A percentile compares a stretch with the other conserved stretches of the same genome.
These are phyloP conservation scores for Podospora pseudopauciseta DNA, from an alignment of 495 filamentous ascomycete genomes.

Conservation along the genomic window DNA sequence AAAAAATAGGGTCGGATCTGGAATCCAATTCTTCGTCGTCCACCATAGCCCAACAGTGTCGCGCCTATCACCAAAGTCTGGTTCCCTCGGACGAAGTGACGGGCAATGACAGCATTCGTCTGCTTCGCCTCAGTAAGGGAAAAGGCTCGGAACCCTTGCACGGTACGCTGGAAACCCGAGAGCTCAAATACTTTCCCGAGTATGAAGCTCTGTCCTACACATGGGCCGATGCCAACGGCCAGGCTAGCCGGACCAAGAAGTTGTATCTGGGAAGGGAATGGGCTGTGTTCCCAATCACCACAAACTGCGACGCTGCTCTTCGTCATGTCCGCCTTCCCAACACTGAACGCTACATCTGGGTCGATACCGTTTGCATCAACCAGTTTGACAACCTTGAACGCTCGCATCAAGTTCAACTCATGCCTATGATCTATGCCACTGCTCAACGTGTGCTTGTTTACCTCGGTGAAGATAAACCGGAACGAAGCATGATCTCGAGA, in stretches of 20 bases:
- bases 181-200: constrained; percentile 25
- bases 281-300: constrained; percentile 20
- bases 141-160: constrained; percentile 20
- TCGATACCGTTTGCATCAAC: constrained; percentile 36
- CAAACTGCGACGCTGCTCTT: constrained; percentile 24
- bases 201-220: constrained; percentile 25
- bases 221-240: constrained; percentile 20
- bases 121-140: constrained; percentile 21
- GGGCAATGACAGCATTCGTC: constrained; percentile 19
- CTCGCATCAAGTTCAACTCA: constrained; percentile 28
- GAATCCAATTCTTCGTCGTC: not conserved
- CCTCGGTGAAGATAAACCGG: constrained; percentile 20
- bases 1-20: not conserved
- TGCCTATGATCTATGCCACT: constrained; percentile 32
- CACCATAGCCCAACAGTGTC: not conserved
- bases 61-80: not conserved
- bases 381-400: constrained; percentile 26
- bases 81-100: not conserved
- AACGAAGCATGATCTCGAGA: constrained; percentile 5
- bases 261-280: constrained; percentile 24
- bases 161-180: constrained; percentile 13
- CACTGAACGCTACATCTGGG: constrained; percentile 26
- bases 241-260: constrained; percentile 17
- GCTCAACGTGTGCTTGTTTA: constrained; percentile 30
- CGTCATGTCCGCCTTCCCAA: constrained; percentile 17